Conservation (phyloP, 257 asterid species). For the Solanum commersonii region DNA sequence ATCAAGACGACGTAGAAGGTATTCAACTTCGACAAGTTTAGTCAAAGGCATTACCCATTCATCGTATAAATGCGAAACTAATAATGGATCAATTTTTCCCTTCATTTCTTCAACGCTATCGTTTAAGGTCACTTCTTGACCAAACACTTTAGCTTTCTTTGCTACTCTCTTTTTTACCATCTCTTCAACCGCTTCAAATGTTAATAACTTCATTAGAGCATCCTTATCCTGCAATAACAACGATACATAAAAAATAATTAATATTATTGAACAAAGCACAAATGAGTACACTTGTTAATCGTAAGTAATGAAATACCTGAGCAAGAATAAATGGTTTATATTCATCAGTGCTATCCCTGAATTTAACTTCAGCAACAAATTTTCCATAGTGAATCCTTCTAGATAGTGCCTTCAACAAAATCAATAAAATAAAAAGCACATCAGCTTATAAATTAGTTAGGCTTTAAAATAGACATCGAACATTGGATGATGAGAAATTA, state of each 20-base stretch:
- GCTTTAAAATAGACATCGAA: too few relatives aligned
- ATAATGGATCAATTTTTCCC: slow-evolving; percentile 56
- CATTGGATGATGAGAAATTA: too few relatives aligned
- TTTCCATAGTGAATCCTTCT: slow-evolving; percentile 85
- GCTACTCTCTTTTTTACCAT: slow-evolving; percentile 62
- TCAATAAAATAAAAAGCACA: neutral
- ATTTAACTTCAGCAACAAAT: slow-evolving; percentile 87
- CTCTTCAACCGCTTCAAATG: slow-evolving; percentile 71
- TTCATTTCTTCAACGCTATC: slow-evolving; percentile 16
- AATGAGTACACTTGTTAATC: neutral
- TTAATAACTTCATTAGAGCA: slow-evolving; percentile 57
- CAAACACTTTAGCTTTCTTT: slow-evolving; percentile 62
- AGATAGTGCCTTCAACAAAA: slow-evolving; percentile 49
- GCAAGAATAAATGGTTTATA: slow-evolving; percentile 61
- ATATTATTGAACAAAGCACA: rapidly evolving
- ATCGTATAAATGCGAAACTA: slow-evolving; percentile 44
- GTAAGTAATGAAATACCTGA: slow-evolving; percentile 29
- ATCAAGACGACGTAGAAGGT: slow-evolving; percentile 65
- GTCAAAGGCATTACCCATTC: slow-evolving; percentile 87
- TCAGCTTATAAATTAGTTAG: neutral
- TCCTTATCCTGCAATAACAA: slow-evolving; percentile 52
- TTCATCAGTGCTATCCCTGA: slow-evolving; percentile 45
- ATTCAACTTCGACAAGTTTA: slow-evolving; percentile 69
- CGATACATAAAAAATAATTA: too few relatives aligned
- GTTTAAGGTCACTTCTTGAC: slow-evolving; percentile 49